phyloP scores from a whole-genome alignment of 352 stramenopile genomes.

The Lagenidium sp. region DNA sequence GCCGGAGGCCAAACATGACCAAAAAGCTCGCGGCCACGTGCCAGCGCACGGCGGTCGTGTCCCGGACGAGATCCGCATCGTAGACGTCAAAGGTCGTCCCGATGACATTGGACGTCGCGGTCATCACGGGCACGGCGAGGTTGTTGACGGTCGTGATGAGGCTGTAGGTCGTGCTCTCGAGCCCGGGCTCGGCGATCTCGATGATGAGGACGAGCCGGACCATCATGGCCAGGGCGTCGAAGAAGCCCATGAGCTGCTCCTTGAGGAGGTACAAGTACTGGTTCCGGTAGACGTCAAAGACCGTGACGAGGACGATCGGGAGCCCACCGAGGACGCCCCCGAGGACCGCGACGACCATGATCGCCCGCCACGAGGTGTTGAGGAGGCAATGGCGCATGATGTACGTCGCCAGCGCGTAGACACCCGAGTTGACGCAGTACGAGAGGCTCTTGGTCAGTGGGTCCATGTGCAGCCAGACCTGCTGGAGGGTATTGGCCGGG shows the following conservation, averaged over 20 bases:
- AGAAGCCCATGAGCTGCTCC: conserved; percentile 40
- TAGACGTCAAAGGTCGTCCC: conserved; percentile 47
- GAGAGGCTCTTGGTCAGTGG: conserved; percentile 54
- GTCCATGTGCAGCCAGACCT: conserved; percentile 53
- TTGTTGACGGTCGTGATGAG: conserved; percentile 75
- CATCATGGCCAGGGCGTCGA: conserved; percentile 62
- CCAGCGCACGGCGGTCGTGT: conserved; percentile 41
- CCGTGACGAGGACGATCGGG: conserved; percentile 27
- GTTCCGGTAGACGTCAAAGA: conserved; percentile 51
- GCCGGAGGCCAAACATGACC: conserved; percentile 40
- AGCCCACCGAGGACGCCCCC: conserved; percentile 25
- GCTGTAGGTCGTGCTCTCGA: conserved; percentile 73
- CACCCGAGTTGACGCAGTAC: conserved; percentile 35
- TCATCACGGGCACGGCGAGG: conserved; percentile 51
- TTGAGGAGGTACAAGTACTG: conserved; percentile 57
- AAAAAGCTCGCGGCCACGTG: conserved; percentile 43
- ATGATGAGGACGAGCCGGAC: conserved; percentile 71
- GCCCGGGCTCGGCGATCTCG: conserved; percentile 61
- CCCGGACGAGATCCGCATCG: conserved; percentile 40
- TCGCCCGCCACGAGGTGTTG: conserved; percentile 47
- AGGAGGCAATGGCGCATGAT: conserved; percentile 47
- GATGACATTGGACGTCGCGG: conserved; percentile 44
- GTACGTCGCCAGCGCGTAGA: conserved; percentile 45
- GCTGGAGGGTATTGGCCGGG: conserved; percentile 37
- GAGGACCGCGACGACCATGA: conserved; percentile 41